Evolutionary conservation across 2,329 filamentous ascomycete genomes (phyloP), one percentile per base, ranked within the genome.

Genomic region (Mycosphaerella sp.): DNA sequence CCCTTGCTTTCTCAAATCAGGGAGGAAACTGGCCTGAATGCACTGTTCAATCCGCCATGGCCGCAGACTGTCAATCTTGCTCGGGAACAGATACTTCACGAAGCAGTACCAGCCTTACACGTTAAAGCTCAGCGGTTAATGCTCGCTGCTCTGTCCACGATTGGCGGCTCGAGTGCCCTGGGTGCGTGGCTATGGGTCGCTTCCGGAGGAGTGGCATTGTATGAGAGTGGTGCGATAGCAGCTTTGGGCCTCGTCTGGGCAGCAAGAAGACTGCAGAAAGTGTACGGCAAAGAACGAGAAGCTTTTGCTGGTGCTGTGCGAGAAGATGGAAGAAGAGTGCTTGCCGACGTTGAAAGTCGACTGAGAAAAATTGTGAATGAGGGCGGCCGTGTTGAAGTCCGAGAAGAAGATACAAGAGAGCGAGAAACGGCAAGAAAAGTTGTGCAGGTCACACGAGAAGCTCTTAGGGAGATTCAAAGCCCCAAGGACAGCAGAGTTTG

Each of bases 91-190:
- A 69, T 76, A 36, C 60, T 73, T 21, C 62, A 65, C 10, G 65
- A 66, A 2, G 64, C 69, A 1, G 66, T 77, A 0, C 73, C 74
- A 0, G 62, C 66, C 0, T 63, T 77, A 2, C 73, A 76, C 53
- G 66, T 69, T 0, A 67, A 71, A 34, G 73, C 72, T 5, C 75
- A 76, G 59, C 63, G 63, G 2, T 64, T 73, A 1, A 82, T 95
- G 4, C 66, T 94, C 4, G 83, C 89, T 62, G 86, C 87, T 0
- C 71, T 88, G 0, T 85, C 82, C 46, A 88, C 87, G 0, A 86
- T 87, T 0, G 80, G 81, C 4, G 71, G 67, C 53, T 73, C 63
- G 45, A 73, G 75, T 9, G 78, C 77, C 0, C 71, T 83, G 2
- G 78, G 76, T 0, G 74, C 70, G 0, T 73, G 82, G 49, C 72